Evolutionary conservation across 352 stramenopile genomes (phyloP), one percentile per base, ranked within the genome.

Genomic region (Pythium inflatum): DNA sequence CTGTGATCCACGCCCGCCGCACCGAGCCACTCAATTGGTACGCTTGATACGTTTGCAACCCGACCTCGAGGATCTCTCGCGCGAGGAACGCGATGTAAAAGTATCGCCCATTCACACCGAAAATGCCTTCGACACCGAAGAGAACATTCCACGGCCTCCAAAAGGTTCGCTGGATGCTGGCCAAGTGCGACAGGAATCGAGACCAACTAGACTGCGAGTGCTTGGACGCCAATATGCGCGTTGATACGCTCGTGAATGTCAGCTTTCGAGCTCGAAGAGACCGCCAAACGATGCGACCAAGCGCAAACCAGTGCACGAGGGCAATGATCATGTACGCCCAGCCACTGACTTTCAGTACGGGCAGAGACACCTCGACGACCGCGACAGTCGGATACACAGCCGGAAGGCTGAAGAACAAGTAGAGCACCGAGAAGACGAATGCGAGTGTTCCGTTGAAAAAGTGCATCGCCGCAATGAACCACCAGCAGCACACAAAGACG

Each of bases 361-460:
- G 5, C 5, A 65, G 9, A 16, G 63, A 45, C 9, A 70, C n/a
- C n/a, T 43, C 31, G 14, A 70, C 14, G 0, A 59, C 46, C 6
- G 46, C 25, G n/a, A 70, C 28, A 1, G 14, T 60, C 18, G 41
- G 45, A 33, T 59, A 70, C 4, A 70, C 27, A n/a, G 49, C n/a
- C n/a, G 63, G 63, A 7, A 65, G 45, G 36, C 63, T 70, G 43
- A 70, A 63, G 36, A 65, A 70, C 22, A 65, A 20, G 63, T 70
- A 70, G 14, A 70, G 33, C 9, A 53, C 27, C 5, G 54, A 50
- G 25, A 70, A 55, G 0, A 40, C 24, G 25, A 70, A 46, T 18
- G 54, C 55, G 16, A 70, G 30, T n/a, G 22, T 41, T 6, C 63
- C 63, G 36, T 65, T 65, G 54, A 70, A 50, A 12, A 70, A 58